Evolutionary conservation across 2,329 filamentous ascomycete genomes (phyloP), one percentile per base, ranked within the genome.

Genomic region (Tolypocladium tropicale): DNA sequence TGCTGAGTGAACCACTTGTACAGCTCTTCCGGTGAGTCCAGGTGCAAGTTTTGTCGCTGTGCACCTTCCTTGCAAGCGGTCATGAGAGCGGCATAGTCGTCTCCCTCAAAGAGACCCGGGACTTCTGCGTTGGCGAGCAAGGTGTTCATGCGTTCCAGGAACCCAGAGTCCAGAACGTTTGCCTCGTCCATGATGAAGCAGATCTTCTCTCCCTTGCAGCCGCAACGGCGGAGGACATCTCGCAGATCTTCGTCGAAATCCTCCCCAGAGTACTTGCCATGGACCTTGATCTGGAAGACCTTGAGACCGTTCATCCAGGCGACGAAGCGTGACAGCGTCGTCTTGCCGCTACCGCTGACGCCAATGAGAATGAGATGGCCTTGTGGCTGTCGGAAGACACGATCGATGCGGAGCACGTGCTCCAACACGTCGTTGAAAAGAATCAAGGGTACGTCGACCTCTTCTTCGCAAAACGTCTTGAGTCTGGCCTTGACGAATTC

Each of bases 1-100:
- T 99, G 94, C 65, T 95, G 90, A 0, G 95, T 99, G 76, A 99
- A 99, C 94, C 94, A 99, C 76, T 97, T 97, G 80, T 99, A 99
- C n/a, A 99, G 79, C 72, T 99, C 94, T 75, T 99, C 95, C 63
- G 96, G 92, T 1, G 94, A 97, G 74, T 99, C 94, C 1, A 99
- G 82, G 57, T 97, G 84, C 57, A 97, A 80, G 52, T 94, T 94
- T 76, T 99, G 94, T 59, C 92, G 87, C 71, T 99, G 94, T 23
- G 94, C 93, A 58, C 94, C 95, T 75, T 99, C 94, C 72, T 96
- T 97, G 78, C 95, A 99, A 55, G 92, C 91, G 30, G 95, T 99
- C 94, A 99, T 97, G 61, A 99, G 78, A n/a, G 94, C 89, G 18
- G 94, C 91, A 64, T 95, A 93, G 63, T 99, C 94, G 64, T 99